Conservation (phyloP, 2,329 filamentous ascomycete species). For the Alternaria arbusti region DNA sequence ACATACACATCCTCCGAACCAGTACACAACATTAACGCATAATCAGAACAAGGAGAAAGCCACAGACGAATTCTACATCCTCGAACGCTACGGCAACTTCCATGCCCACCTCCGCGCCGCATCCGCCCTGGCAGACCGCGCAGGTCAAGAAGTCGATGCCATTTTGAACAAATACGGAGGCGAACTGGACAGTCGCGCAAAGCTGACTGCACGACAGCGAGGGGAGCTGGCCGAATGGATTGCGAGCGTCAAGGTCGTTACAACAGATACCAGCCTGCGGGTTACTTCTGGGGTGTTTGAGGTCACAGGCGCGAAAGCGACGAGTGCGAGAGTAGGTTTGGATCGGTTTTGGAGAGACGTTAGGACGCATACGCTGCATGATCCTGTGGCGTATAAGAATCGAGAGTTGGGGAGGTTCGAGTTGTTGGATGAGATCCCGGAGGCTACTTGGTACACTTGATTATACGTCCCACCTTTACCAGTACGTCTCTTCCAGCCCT, state of each 20-base stretch:
- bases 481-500: too few relatives aligned
- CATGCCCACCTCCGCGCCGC: constrained; percentile 67
- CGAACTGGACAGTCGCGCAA: constrained; percentile 45
- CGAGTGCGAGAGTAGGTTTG: constrained; percentile 63
- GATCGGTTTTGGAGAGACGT: constrained; percentile 72
- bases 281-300: constrained; percentile 70
- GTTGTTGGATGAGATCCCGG: constrained; percentile 63
- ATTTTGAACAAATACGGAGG: constrained; percentile 55
- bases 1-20: neutral
- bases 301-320: constrained; percentile 66
- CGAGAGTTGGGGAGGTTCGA: constrained; percentile 65
- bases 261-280: constrained; percentile 64
- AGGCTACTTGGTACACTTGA: constrained; percentile 68
- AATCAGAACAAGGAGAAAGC: constrained; percentile 60
- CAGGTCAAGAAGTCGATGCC: constrained; percentile 56
- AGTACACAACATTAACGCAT: neutral
- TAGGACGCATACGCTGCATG: constrained; percentile 70
- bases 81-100: constrained; percentile 69
- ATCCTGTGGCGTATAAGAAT: constrained; percentile 72
- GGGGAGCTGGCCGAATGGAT: constrained; percentile 69
- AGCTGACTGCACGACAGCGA: constrained; percentile 59
- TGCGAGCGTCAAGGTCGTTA: constrained; percentile 67
- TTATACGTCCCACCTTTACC: too few relatives aligned
- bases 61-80: constrained; percentile 69
- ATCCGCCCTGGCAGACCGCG: constrained; percentile 64